Conservation (phyloP, 352 stramenopile genomes). For the Phytopythium delawarense region DNA sequence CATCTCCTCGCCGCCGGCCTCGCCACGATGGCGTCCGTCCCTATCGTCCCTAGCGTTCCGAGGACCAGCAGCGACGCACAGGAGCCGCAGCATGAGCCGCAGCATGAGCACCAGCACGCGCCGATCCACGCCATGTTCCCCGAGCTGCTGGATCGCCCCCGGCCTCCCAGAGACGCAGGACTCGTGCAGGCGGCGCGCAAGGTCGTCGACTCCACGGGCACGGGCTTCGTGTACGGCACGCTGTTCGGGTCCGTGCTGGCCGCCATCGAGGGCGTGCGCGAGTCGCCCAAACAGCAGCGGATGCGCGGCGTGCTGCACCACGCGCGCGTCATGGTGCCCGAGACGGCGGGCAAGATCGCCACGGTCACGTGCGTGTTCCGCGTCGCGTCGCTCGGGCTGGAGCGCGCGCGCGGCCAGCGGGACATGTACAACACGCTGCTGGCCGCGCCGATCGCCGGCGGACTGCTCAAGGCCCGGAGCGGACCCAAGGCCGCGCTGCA, state of each 20-base stretch:
- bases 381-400: slow-evolving; percentile 17
- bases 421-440: slow-evolving; percentile 39
- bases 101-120: neutral
- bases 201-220: slow-evolving; percentile 23
- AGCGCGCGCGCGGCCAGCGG: slow-evolving; percentile 17
- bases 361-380: slow-evolving; percentile 37
- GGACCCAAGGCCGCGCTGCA: slow-evolving; percentile 23
- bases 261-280: slow-evolving; percentile 24
- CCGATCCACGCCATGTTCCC: slow-evolving; percentile 2
- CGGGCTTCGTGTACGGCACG: slow-evolving; percentile 37
- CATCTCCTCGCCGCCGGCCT: too few species aligned
- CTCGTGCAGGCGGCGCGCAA: slow-evolving; percentile 1
- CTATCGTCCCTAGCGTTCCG: neutral
- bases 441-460: slow-evolving; percentile 24
- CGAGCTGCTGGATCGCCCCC: neutral
- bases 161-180: neutral
- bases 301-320: slow-evolving; percentile 29
- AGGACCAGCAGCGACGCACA: neutral
- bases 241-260: slow-evolving; percentile 34
- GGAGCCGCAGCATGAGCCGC: neutral
- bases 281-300: slow-evolving; percentile 24
- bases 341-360: slow-evolving; percentile 35
- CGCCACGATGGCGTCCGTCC: neutral
- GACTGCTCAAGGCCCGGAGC: slow-evolving; percentile 21
- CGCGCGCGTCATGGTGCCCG: slow-evolving; percentile 23